Evolutionary conservation across 192 early-diverging fungal genomes (phyloP).

Genomic region (Diversispora epigaea): DNA sequence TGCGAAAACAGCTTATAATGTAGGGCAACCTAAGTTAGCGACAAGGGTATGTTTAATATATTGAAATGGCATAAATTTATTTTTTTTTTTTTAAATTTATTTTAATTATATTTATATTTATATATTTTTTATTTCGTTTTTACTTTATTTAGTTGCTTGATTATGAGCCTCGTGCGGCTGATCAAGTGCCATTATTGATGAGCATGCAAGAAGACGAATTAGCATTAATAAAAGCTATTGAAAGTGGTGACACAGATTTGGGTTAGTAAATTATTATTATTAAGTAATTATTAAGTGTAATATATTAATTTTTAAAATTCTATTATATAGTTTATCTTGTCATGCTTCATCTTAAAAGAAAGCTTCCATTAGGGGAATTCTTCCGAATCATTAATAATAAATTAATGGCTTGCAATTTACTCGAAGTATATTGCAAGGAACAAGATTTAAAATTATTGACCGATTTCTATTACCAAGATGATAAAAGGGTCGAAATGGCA

Average conservation of each 20-base stretch:
- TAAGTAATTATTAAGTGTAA: neutral
- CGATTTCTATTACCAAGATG: constrained; percentile 98
- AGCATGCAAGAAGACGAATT: constrained; percentile 89
- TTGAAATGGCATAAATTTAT: neutral
- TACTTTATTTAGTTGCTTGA: constrained; percentile 68
- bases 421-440: constrained; percentile 82
- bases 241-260: constrained; percentile 94
- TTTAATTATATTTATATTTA: neutral
- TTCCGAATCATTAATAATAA: constrained; percentile 82
- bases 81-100: neutral
- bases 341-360: constrained; percentile 85
- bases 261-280: constrained; percentile 41
- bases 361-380: constrained; percentile 81
- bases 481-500: constrained; percentile 69
- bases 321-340: constrained; percentile 75
- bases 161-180: constrained; percentile 90
- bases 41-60: constrained; percentile 57
- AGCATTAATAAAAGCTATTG: constrained; percentile 87
- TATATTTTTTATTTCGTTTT: neutral
- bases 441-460: constrained; percentile 75
- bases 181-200: constrained; percentile 92
- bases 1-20: constrained; percentile 83
- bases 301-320: neutral
- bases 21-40: constrained; percentile 82
- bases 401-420: constrained; percentile 77